phyloP scores from a whole-genome alignment of 1,284 basidiomycete genomes.

The Pisolithus thermaeus region DNA sequence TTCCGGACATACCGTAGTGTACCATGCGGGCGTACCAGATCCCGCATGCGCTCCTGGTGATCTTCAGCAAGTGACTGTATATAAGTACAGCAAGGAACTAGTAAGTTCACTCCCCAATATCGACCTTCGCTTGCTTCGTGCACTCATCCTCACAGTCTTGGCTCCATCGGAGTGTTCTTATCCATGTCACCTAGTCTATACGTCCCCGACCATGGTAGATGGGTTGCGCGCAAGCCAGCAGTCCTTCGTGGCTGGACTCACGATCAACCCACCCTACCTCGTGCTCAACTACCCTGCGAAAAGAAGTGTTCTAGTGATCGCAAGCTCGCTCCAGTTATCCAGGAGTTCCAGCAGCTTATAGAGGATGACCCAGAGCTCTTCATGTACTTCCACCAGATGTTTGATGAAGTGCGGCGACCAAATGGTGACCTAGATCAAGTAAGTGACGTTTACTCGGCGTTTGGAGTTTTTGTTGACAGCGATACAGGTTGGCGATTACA shows the following conservation, averaged over 20 bases:
- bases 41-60: too few species aligned
- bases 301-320: conserved; percentile 25
- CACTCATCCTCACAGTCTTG: too few species aligned
- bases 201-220: not conserved
- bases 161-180: not conserved
- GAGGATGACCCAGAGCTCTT: conserved; percentile 34
- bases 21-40: too few species aligned
- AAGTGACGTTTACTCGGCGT: conserved; percentile 2
- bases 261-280: not conserved
- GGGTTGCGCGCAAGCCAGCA: not conserved
- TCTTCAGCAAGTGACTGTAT: too few species aligned
- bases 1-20: too few species aligned
- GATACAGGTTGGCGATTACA: conserved; percentile 38
- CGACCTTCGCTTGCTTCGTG: not conserved
- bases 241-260: not conserved
- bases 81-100: not conserved
- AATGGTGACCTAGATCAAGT: conserved; percentile 6
- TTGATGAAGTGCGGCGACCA: conserved; percentile 11
- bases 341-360: conserved; percentile 37
- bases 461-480: not conserved
- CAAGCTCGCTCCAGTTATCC: conserved; percentile 24
- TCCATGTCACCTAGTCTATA: not conserved
- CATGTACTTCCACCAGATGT: conserved; percentile 34
- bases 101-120: not conserved
- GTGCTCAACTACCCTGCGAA: too few species aligned